These are phyloP conservation scores for Apophysomyces elegans DNA, from an alignment of 371 early-diverging fungal species.

Conservation along the genomic window DNA sequence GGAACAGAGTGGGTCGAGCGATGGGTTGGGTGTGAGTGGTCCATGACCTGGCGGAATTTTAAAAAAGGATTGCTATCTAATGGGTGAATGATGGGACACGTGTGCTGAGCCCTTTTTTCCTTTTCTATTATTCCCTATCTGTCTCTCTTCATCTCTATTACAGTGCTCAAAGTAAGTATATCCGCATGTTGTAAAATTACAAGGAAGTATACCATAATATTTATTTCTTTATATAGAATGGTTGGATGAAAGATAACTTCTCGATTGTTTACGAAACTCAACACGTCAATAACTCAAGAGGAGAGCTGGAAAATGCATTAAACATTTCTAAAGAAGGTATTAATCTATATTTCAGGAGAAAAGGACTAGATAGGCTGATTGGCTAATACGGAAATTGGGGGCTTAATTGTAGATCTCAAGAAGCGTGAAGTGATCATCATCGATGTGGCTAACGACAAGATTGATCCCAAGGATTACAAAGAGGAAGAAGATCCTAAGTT, in stretches of 20 bases:
- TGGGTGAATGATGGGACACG: conserved; percentile 2
- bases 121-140: background rate
- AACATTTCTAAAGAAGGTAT: conserved; percentile 30
- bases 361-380: background rate
- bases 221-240: conserved; percentile 33
- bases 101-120: conserved; percentile 3
- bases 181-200: background rate
- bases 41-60: background rate
- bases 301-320: conserved; percentile 65
- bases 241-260: conserved; percentile 67
- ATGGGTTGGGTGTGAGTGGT: too few relatives aligned
- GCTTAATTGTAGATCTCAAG: conserved; percentile 36
- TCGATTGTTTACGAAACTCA: conserved; percentile 66
- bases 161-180: conserved; percentile 26
- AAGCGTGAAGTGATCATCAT: conserved; percentile 64
- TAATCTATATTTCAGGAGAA: too few relatives aligned
- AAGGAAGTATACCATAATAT: background rate
- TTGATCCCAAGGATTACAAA: conserved; percentile 57
- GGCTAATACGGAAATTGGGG: background rate
- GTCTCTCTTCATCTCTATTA: conserved; percentile 1
- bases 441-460: conserved; percentile 66
- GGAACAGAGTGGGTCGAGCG: background rate
- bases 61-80: conserved; percentile 10
- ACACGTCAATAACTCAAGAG: conserved; percentile 65
- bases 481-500: conserved; percentile 66